Base-by-base conservation (phyloP, 2,329 filamentous ascomycete genomes). In the Sodiomyces alkalinus region DNA sequence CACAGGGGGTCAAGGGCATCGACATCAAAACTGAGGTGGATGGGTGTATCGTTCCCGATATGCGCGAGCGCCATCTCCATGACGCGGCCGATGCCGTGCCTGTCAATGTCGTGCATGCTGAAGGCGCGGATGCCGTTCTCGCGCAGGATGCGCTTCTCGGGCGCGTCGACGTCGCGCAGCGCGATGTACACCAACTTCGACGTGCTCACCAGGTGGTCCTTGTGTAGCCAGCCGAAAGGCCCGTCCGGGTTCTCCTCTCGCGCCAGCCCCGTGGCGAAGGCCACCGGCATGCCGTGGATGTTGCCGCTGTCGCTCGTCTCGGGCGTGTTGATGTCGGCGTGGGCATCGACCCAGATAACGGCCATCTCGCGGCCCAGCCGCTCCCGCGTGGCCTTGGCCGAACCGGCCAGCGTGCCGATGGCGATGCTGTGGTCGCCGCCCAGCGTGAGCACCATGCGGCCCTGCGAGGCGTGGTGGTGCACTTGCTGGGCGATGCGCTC, bases 11-110 rank as follows among this genome's bases (percentile, higher is more conserved):
- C 90, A 34, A 96, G 68, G 15, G 86, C 90, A 52, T 98, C 90
- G 41, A 98, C 83, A 50, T 98, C 90, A 45, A 98, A 96, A 20
- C 83, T 92, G 34, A 98, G 70, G 55, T 98, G 90, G 48, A 98
- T 94, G 22, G 90, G 90, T 0, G 86, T 94, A 51, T 96, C 90
- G 46, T 64, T 72, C 42, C 90, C 90, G 40, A 96, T 92, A 61
- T 94, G 86, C 18, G 78, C 87, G 29, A 98, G 67, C n/a, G 87
- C 87, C 87, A 94, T 92, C 47, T 96, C 90, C 60, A 98, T 85
- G 39, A 98, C 83, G 39, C 78, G 79, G 31, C 90, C 90, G 45
- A 98, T 98, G 26, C 90, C 90, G 48, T 96, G 68, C 27, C 72
- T 68, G 55, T 98, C 90, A 52, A 98, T 80, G 49, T 98, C 90